phyloP scores from a whole-genome alignment of 2,329 filamentous ascomycete genomes.

The Fonsecaea monophora region DNA sequence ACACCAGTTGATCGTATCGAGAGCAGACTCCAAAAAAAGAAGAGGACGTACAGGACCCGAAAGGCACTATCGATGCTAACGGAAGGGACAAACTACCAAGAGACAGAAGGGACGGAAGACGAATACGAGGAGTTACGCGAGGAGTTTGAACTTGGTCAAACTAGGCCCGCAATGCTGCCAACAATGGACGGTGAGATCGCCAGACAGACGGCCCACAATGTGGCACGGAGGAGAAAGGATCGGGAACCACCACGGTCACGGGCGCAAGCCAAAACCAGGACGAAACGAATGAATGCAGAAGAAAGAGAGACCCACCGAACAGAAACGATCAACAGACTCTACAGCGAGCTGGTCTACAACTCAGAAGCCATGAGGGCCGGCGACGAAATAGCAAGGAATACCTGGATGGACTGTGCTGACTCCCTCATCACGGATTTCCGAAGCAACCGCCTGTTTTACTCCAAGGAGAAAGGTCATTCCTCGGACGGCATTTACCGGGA shows the following conservation, averaged over 20 bases:
- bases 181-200: not conserved
- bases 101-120: conserved; percentile 42
- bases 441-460: conserved; percentile 66
- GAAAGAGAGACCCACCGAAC: conserved; percentile 48
- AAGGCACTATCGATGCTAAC: not conserved
- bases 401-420: conserved; percentile 66
- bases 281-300: conserved; percentile 41
- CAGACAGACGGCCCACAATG: not conserved
- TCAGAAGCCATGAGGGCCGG: conserved; percentile 57
- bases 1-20: conserved; percentile 28
- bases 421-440: conserved; percentile 67
- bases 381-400: conserved; percentile 57
- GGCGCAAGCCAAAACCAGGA: conserved; percentile 31
- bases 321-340: conserved; percentile 54
- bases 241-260: conserved; percentile 11
- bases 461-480: conserved; percentile 56
- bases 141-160: not conserved
- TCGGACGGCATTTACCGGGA: conserved; percentile 57
- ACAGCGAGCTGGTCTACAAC: conserved; percentile 56
- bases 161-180: conserved; percentile 24
- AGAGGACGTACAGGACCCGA: conserved; percentile 6
- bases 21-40: conserved; percentile 15
- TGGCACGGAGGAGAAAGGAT: conserved; percentile 17
- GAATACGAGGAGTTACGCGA: conserved; percentile 29
- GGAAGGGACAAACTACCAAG: conserved; percentile 15